Base-by-base conservation (phyloP, 2,329 filamentous ascomycete species). In the Alternaria arborescens region DNA sequence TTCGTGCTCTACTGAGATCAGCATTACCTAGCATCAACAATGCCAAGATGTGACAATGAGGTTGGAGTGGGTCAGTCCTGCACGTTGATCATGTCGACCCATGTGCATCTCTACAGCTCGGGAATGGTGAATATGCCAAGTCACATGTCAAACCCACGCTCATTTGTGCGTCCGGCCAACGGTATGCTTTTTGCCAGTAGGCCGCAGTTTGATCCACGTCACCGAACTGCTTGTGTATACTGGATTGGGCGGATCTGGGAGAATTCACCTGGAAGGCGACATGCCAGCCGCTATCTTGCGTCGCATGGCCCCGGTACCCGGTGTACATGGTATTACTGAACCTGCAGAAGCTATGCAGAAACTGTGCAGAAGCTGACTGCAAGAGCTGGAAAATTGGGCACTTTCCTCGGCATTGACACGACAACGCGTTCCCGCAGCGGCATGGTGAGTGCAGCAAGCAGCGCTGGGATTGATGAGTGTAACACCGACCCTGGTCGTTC, bases 71-170 rank as follows among this genome's bases (percentile, higher is more conserved):
- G 44, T 55, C 47, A 12, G 48, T 28, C 41, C 54, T 61, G 43
- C 24, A 55, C 16, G 41, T 44, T 40, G 58, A 44, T 55, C 61
- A 55, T 64, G 59, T 60, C 22, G 38, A 52, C 40, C 30, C 55
- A 22, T 43, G 55, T 40, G 50, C 34, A 32, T 24, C 38, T 24
- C 32, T 44, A 36, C 53, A 26, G 32, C 20, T 34, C 38, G 46
- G 46, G 46, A 46, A 53, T 47, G 47, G 41, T 26, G 53, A 47
- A 47, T 52, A 41, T 46, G 53, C 58, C 57, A 60, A 56, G 46
- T 46, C 43, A 28, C 38, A 46, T 40, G 53, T 46, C 30, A 48
- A 52, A 42, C 47, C 18, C 26, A 43, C 20, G 61, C 54, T 48
- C 34, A 34, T 16, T 24, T 30, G 43, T 22, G n/a, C 42, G n/a